A percentile compares a stretch with the other conserved stretches of the same genome.
phyloP scores from a whole-genome alignment of 306 rosid genomes.

The Medicago arabica region DNA sequence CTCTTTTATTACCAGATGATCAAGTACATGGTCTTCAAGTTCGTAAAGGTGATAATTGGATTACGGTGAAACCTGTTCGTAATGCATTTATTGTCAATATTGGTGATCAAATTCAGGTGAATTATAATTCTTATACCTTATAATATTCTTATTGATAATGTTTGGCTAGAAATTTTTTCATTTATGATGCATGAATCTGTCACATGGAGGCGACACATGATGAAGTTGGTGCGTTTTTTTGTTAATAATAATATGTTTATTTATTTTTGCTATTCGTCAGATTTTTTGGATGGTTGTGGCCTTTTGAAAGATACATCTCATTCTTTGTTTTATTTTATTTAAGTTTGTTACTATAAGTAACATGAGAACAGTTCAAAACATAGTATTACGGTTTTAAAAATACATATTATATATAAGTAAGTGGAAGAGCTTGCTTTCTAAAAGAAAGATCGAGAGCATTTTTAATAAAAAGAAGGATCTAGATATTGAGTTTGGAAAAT shows the following conservation, averaged over 20 bases:
- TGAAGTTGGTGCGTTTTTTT: background rate
- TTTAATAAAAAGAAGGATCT: too few species aligned
- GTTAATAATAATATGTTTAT: background rate
- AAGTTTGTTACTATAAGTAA: too few species aligned
- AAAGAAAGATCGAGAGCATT: too few species aligned
- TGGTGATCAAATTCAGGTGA: slow-evolving; percentile 94
- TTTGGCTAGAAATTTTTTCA: slow-evolving; percentile 22
- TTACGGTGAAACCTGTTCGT: slow-evolving; percentile 75
- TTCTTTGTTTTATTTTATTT: background rate
- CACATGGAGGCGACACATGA: slow-evolving; percentile 59
- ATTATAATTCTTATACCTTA: too few species aligned
- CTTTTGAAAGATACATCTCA: background rate
- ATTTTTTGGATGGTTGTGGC: background rate
- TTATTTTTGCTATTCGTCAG: background rate
- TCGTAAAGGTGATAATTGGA: slow-evolving; percentile 62
- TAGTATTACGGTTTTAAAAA: too few species aligned
- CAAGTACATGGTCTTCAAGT: slow-evolving; percentile 83
- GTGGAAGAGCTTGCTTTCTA: too few species aligned
- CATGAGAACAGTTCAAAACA: too few species aligned
- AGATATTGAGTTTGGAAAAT: too few species aligned
- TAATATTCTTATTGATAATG: background rate
- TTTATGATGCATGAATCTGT: slow-evolving; percentile 33
- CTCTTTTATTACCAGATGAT: slow-evolving; percentile 68
- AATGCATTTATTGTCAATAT: slow-evolving; percentile 89
- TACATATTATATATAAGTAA: too few species aligned